Base-by-base conservation (phyloP, 1,284 basidiomycete genomes). In the Fomitopsis pinicola region DNA sequence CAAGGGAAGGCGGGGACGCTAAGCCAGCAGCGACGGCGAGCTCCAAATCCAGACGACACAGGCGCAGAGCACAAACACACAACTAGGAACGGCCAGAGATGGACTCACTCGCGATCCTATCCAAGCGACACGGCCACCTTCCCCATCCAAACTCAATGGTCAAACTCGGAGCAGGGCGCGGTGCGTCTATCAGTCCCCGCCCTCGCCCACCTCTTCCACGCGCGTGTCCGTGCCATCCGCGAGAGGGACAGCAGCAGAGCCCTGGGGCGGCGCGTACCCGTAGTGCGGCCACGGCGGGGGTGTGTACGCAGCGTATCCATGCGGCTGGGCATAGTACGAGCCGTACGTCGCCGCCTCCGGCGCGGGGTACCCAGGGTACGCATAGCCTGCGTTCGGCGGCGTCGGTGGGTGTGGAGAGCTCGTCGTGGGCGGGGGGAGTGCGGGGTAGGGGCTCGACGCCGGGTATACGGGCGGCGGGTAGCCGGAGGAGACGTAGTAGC, bases 371-470 rank as follows among this genome's bases (percentile, higher is more conserved):
- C 62, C 62, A 3, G 64, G 62, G 35, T 66, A 67, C 28, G 53
- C 63, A 44, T 59, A 61, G 42, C 48, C 59, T 33, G 44, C 66
- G n/a, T 61, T 60, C 2, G 71, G 69, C 1, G 72, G 71, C 3
- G 72, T 68, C 0, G 71, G 71, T 5, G 68, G 67, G 5, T 48
- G 30, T 6, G 72, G 72, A 22, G 69, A 65, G 2, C 66, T 61
- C 2, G 69, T 58, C 2, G 67, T 58, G 6, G 67, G 62, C 22
- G 70, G 63, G 3, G 66, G 60, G 15, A 59, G 48, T 5, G 63
- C 58, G 2, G 68, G 56, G 59, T 73, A 73, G 3, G 71, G 64
- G 4, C 66, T 59, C 42, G 69, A 19, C 19, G 42, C 62, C 2
- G 69, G 65, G 56, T 72, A 72, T 3, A 66, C 65, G 30, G 70